These are phyloP conservation scores for Tetragonia tetragonoides DNA, from an alignment of 148 eudicot genomes.

Conservation along the genomic window DNA sequence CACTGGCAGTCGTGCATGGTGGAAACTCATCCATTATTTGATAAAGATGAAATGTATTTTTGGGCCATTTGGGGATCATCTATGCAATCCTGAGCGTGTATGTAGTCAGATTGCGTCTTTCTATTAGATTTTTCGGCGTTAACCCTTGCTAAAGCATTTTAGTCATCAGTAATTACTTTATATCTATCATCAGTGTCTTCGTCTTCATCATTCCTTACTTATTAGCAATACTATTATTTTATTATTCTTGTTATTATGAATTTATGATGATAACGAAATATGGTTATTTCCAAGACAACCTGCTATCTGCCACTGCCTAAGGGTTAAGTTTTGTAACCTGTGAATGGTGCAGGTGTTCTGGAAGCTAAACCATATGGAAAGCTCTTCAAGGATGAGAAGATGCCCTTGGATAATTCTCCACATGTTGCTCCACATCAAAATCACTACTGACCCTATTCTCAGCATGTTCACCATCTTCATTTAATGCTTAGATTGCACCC, in stretches of 20 bases:
- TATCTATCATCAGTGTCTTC: neutral
- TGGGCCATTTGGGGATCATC: conserved; percentile 63
- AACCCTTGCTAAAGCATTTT: neutral
- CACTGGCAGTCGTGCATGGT: conserved; percentile 88
- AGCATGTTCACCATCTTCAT: conserved; percentile 18
- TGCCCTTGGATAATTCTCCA: conserved; percentile 66
- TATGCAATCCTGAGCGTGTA: conserved; percentile 71
- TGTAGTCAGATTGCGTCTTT: conserved; percentile 19
- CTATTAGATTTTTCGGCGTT: neutral
- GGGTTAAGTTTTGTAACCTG: neutral
- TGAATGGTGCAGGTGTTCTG: conserved; percentile 63
- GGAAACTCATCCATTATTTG: conserved; percentile 87
- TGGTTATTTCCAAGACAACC: too few relatives aligned
- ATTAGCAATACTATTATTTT: neutral
- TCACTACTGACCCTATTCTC: conserved; percentile 23
- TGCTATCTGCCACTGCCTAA: neutral
- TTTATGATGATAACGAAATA: neutral
- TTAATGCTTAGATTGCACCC: conserved; percentile 42
- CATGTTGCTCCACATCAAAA: conserved; percentile 84
- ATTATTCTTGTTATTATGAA: neutral
- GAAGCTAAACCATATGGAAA: conserved; percentile 89
- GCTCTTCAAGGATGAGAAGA: conserved; percentile 89
- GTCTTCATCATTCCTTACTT: neutral
- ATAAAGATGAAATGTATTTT: conserved; percentile 82
- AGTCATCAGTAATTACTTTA: neutral